phyloP scores from a whole-genome alignment of 768 basidiomycete species.

The Suillus fuscotomentosus region DNA sequence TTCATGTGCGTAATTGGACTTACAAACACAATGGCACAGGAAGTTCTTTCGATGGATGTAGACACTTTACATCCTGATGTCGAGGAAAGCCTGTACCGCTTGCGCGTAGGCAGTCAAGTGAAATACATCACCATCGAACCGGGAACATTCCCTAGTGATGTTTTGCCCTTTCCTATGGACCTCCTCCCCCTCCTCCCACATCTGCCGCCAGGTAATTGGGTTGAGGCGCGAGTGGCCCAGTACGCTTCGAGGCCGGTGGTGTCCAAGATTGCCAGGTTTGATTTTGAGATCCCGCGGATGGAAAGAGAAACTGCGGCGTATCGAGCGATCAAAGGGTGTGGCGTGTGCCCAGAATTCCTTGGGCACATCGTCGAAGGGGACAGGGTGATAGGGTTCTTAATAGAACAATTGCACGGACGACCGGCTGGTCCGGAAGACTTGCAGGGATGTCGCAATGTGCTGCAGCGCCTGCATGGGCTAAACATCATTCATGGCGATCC shows the following conservation, averaged over 20 bases:
- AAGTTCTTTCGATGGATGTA: too few relatives aligned
- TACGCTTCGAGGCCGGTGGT: neutral
- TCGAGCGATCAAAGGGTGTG: neutral
- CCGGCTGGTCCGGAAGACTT: neutral
- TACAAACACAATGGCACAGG: too few relatives aligned
- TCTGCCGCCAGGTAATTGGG: neutral
- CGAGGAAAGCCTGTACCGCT: neutral
- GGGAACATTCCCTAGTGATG: neutral
- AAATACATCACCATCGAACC: neutral
- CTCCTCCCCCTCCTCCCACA: neutral
- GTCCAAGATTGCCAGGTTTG: neutral
- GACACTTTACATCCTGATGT: too few relatives aligned
- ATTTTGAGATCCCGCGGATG: neutral
- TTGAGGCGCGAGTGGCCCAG: neutral
- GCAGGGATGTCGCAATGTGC: neutral
- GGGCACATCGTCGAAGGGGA: neutral
- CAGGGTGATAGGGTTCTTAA: neutral
- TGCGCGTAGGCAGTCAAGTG: neutral
- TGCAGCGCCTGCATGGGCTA: neutral
- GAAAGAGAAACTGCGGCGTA: neutral
- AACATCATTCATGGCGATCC: neutral
- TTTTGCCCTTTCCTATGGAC: neutral
- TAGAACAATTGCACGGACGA: neutral
- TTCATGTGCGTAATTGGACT: too few relatives aligned
- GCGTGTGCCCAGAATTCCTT: neutral